phyloP scores from a whole-genome alignment of 495 filamentous ascomycete genomes.

The Aspergillus cristatus region DNA sequence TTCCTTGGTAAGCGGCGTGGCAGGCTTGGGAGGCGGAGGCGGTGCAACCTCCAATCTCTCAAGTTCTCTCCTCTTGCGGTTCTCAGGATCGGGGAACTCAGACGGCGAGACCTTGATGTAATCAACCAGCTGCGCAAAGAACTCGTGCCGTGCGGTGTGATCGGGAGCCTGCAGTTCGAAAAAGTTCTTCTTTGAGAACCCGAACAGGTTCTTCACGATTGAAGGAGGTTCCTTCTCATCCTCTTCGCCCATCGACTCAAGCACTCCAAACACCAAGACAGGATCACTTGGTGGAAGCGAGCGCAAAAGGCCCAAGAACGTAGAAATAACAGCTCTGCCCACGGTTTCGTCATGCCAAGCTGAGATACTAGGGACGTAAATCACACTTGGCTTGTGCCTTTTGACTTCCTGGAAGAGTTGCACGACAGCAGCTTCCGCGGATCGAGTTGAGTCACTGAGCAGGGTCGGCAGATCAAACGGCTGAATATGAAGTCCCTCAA shows the following conservation, averaged over 20 bases:
- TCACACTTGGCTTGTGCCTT: slow-evolving; percentile 89
- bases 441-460: slow-evolving; percentile 60
- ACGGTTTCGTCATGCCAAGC: slow-evolving; percentile 67
- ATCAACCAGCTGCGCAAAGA: slow-evolving; percentile 61
- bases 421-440: slow-evolving; percentile 77
- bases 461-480: slow-evolving; percentile 86
- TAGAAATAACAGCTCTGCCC: slow-evolving; percentile 55
- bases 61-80: slow-evolving; percentile 76
- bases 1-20: slow-evolving; percentile 51
- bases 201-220: slow-evolving; percentile 71
- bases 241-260: slow-evolving; percentile 53
- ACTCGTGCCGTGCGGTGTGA: slow-evolving; percentile 58
- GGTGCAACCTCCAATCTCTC: slow-evolving; percentile 67
- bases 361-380: slow-evolving; percentile 86
- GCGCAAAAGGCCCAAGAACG: slow-evolving; percentile 68
- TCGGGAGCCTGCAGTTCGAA: slow-evolving; percentile 57
- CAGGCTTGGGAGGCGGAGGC: slow-evolving; percentile 54
- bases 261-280: slow-evolving; percentile 72
- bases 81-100: slow-evolving; percentile 77
- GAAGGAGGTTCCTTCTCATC: slow-evolving; percentile 31
- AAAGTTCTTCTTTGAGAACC: slow-evolving; percentile 69
- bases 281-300: slow-evolving; percentile 80
- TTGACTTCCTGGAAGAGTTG: slow-evolving; percentile 86
- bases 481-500: slow-evolving; percentile 91
- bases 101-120: slow-evolving; percentile 68